Conservation (phyloP, 176 grass and related monocot species). For the Elaeis guineensis region DNA sequence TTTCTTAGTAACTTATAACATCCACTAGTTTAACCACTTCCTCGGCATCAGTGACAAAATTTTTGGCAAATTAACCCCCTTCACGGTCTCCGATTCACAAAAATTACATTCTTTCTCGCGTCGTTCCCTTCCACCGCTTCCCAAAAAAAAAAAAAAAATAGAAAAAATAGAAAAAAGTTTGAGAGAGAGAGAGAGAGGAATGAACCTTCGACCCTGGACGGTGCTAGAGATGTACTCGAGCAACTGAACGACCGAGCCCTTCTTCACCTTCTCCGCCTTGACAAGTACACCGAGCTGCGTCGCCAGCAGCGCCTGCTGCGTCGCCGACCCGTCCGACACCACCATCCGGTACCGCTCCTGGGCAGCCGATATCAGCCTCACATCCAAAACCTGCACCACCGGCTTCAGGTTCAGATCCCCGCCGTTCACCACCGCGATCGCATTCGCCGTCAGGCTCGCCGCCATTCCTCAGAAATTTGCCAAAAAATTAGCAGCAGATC, state of each 20-base stretch:
- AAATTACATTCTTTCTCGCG: too few relatives aligned
- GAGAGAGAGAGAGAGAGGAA: not conserved
- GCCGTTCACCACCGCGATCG: slow-evolving; percentile 31
- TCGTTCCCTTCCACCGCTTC: too few relatives aligned
- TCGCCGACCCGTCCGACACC: slow-evolving; percentile 49
- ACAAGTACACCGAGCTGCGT: slow-evolving; percentile 51
- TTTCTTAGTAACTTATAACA: too few relatives aligned
- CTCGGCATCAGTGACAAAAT: too few relatives aligned
- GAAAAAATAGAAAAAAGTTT: not conserved
- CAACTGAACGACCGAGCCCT: slow-evolving; percentile 57
- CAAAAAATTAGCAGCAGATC: not conserved
- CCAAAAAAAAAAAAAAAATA: not conserved
- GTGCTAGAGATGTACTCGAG: slow-evolving; percentile 51
- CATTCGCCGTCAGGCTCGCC: slow-evolving; percentile 49
- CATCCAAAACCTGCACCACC: slow-evolving; percentile 56
- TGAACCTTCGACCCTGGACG: slow-evolving; percentile 44
- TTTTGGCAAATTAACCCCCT: too few relatives aligned
- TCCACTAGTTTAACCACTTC: too few relatives aligned
- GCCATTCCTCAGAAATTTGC: slow-evolving; percentile 1
- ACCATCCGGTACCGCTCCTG: slow-evolving; percentile 50
- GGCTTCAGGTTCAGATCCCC: slow-evolving; percentile 60
- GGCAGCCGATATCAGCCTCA: slow-evolving; percentile 20
- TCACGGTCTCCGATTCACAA: too few relatives aligned
- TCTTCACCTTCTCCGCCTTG: slow-evolving; percentile 34
- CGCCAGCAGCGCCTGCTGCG: slow-evolving; percentile 38